Conservation (phyloP, 768 basidiomycete species). For the Phaeotremella skinneri region DNA sequence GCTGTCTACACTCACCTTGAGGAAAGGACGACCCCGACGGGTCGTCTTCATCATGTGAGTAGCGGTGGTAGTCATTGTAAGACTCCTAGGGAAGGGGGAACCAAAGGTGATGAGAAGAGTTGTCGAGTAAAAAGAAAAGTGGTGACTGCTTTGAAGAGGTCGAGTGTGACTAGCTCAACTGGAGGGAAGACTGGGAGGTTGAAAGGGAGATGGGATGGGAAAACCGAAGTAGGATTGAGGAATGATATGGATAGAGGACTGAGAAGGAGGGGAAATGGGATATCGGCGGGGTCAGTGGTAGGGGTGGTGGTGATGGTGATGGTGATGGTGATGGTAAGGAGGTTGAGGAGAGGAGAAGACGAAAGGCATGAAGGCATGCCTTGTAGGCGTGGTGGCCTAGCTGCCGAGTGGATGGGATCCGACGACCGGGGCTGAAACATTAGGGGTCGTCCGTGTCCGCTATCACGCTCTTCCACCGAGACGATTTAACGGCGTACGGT, state of each 20-base stretch:
- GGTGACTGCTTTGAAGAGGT: background rate
- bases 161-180: too few relatives aligned
- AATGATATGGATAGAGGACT: background rate
- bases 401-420: too few relatives aligned
- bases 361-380: too few relatives aligned
- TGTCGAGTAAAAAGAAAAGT: background rate
- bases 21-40: slow-evolving; percentile 86
- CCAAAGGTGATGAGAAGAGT: background rate
- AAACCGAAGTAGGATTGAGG: background rate
- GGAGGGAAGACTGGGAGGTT: background rate
- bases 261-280: background rate
- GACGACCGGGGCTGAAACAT: too few relatives aligned
- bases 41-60: slow-evolving; percentile 99
- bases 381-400: too few relatives aligned
- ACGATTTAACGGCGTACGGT: too few relatives aligned
- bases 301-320: too few relatives aligned
- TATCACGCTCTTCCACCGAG: too few relatives aligned
- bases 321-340: too few relatives aligned
- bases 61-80: slow-evolving; percentile 57
- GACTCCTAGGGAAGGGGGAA: background rate
- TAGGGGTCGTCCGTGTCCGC: too few relatives aligned
- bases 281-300: too few relatives aligned
- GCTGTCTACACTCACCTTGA: slow-evolving; percentile 64
- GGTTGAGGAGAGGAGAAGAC: too few relatives aligned
- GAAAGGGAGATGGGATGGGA: background rate